Base-by-base conservation (phyloP, 2,329 filamentous ascomycete species). In the Penicillium paneum region DNA sequence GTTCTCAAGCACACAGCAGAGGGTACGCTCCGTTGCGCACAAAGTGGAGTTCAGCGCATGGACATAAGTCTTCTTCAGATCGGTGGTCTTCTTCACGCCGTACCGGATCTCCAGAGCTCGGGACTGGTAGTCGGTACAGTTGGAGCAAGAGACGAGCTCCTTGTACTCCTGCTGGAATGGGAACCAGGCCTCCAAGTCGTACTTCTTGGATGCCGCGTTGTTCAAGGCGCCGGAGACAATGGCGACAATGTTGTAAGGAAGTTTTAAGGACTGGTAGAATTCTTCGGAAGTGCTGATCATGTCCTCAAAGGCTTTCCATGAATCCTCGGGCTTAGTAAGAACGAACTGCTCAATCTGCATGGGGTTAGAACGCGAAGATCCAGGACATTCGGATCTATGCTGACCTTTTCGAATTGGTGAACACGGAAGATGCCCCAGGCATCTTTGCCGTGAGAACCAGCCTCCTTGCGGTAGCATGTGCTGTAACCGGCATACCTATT, bases 391-490 rank as follows among this genome's bases (percentile, higher is more conserved):
- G 12, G 24, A 12, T 47, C 11, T 48, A 47, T 36, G 19, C 67
- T 60, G 60, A 85, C 87, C 83, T 95, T 97, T 74, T 97, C 93
- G 68, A 97, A 99, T 74, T 99, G 93, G 74, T 99, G 94, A 28
- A 97, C 92, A 61, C 94, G 88, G 83, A 97, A 99, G 58, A 97
- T 91, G 53, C 94, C 94, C 94, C 94, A 99, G 1, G 93, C 93
- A 72, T 99, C 91, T 71, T 91, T 89, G 29, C 91, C 88, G 70
- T 94, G 93, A 19, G 90, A 87, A 50, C 94, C 94, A 38, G 94
- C 94, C 74, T 99, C 94, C 76, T 95, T 92, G 64, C 94, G 84
- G 80, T 96, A 99, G 75, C 92, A 97, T 29, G 93, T 96, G 65
- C 87, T 92, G 79, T 93, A 97, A 8, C 94, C 94, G 40, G 91